phyloP scores from a whole-genome alignment of 2,329 filamentous ascomycete species.

The Botrytis fragariae region DNA sequence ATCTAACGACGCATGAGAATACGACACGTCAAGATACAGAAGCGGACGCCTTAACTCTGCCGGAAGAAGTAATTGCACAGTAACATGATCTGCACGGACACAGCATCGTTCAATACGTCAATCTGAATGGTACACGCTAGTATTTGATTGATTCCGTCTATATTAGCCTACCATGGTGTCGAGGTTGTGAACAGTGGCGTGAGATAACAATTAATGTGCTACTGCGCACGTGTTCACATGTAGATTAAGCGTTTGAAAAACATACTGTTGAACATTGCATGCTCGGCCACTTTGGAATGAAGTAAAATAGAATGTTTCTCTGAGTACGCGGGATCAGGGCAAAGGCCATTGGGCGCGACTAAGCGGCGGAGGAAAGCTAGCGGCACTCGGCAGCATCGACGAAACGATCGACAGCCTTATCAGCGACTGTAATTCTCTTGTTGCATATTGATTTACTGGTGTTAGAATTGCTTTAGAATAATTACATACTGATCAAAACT shows the following conservation, averaged over 20 bases:
- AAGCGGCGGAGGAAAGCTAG: not conserved
- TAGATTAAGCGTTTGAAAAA: too few species aligned
- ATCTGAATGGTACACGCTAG: not conserved
- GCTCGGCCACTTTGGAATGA: not conserved
- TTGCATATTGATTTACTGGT: not conserved
- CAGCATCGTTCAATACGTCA: not conserved
- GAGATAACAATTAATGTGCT: not conserved
- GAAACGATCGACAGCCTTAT: not conserved
- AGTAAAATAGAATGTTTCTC: not conserved
- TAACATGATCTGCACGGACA: not conserved
- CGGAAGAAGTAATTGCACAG: not conserved
- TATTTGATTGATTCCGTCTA: not conserved
- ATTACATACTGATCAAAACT: accelerated
- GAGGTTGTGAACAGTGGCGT: not conserved
- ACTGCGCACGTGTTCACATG: not conserved
- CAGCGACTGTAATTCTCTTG: not conserved
- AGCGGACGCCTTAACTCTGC: not conserved
- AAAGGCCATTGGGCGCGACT: not conserved
- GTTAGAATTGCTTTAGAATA: not conserved
- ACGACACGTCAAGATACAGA: not conserved
- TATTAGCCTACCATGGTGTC: not conserved
- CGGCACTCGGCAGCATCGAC: not conserved
- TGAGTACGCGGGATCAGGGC: not conserved
- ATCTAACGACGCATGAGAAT: not conserved
- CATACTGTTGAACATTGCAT: not conserved